Percentiles rank a stretch among this genome's conserved stretches.
Conservation (phyloP, 2,329 filamentous ascomycete species). For the Calonectria naviculata region DNA sequence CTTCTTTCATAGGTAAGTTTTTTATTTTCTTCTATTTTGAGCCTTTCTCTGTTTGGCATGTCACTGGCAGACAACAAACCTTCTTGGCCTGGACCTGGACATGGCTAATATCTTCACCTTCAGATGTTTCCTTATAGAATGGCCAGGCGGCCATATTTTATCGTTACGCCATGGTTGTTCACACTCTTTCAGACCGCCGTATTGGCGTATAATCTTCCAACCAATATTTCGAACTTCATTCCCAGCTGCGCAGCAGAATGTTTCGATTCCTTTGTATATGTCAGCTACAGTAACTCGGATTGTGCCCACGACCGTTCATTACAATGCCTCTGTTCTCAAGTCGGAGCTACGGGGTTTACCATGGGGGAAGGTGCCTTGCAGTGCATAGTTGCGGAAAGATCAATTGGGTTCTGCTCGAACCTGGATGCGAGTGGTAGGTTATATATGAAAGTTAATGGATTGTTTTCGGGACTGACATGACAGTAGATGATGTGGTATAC, state of each 20-base stretch:
- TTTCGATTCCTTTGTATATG: constrained; percentile 70
- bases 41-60: background rate
- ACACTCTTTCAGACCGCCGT: constrained; percentile 40
- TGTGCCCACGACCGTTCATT: constrained; percentile 60
- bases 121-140: constrained; percentile 58
- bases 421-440: constrained; percentile 51
- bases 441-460: background rate
- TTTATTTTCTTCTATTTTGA: too few species aligned
- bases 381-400: constrained; percentile 69
- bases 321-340: constrained; percentile 71
- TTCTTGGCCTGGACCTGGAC: background rate
- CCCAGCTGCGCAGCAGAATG: constrained; percentile 71
- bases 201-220: constrained; percentile 45
- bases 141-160: constrained; percentile 48
- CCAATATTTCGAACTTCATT: constrained; percentile 56
- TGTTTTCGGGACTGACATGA: constrained; percentile 26
- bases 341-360: constrained; percentile 71
- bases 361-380: constrained; percentile 78
- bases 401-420: constrained; percentile 62
- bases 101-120: constrained; percentile 17
- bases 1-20: constrained; percentile 39
- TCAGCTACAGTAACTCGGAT: constrained; percentile 63
- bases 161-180: constrained; percentile 47
- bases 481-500: constrained; percentile 53
- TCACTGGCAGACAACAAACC: background rate